A percentile compares a stretch with the other conserved stretches of the same genome.
Evolutionary conservation across 2,329 filamentous ascomycete genomes (phyloP).

Genomic region (Pyrenophora tritici-repentis): DNA sequence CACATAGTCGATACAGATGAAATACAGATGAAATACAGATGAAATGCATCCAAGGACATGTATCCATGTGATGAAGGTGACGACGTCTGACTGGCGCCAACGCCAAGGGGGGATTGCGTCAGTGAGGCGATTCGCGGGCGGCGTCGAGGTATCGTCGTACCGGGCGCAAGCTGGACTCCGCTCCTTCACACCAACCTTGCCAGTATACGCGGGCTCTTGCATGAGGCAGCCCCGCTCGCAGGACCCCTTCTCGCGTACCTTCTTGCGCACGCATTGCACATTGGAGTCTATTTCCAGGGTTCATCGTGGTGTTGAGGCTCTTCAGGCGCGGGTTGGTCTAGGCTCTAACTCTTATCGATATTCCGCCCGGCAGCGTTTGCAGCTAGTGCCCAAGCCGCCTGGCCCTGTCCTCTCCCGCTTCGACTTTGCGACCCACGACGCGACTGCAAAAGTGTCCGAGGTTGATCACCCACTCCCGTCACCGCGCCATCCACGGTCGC

Average conservation of each 20-base stretch:
- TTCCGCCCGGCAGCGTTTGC: slow-evolving; percentile 11
- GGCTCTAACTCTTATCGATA: slow-evolving; percentile 33
- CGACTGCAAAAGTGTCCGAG: slow-evolving; percentile 22
- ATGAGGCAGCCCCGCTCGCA: neutral
- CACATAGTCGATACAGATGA: too few relatives aligned
- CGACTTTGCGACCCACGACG: slow-evolving; percentile 24
- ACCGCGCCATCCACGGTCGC: slow-evolving; percentile 12
- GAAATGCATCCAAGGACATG: too few relatives aligned
- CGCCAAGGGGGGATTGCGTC: slow-evolving; percentile 12
- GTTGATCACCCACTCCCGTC: slow-evolving; percentile 24
- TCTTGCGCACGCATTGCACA: neutral
- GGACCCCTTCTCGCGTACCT: neutral
- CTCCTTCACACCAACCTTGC: slow-evolving; percentile 4
- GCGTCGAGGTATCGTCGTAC: slow-evolving; percentile 3
- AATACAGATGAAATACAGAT: too few relatives aligned
- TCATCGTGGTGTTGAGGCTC: slow-evolving; percentile 18
- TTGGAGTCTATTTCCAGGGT: slow-evolving; percentile 10
- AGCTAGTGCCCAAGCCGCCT: slow-evolving; percentile 11
- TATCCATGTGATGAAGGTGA: too few relatives aligned
- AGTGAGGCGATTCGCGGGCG: slow-evolving; percentile 6
- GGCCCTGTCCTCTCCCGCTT: slow-evolving; percentile 18
- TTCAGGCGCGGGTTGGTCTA: slow-evolving; percentile 10
- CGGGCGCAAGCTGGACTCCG: slow-evolving; percentile 9
- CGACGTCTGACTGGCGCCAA: too few relatives aligned
- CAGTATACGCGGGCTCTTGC: neutral